Conservation (phyloP, 2,329 filamentous ascomycete genomes). For the Teratosphaeria gauchensis region DNA sequence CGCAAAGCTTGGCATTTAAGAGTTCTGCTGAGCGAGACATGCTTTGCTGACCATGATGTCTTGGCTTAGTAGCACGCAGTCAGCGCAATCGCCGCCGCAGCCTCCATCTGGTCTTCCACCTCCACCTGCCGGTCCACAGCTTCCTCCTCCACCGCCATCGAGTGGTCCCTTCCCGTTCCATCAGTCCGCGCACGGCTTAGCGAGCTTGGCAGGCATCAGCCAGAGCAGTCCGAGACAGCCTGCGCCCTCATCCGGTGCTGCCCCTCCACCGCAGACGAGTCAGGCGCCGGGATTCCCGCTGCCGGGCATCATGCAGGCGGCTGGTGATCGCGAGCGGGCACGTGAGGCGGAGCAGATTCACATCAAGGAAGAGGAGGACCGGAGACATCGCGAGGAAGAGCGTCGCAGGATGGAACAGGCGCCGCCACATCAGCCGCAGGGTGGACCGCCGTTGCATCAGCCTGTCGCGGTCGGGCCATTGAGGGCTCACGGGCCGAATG, state of each 20-base stretch:
- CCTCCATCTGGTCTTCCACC: slow-evolving; percentile 22
- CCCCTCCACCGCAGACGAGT: slow-evolving; percentile 23
- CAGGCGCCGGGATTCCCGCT: slow-evolving; percentile 28
- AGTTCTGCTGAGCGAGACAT: not conserved
- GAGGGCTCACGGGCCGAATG: slow-evolving; percentile 88
- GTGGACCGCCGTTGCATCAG: slow-evolving; percentile 78
- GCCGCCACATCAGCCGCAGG: slow-evolving; percentile 76
- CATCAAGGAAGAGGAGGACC: slow-evolving; percentile 52
- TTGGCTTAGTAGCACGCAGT: slow-evolving; percentile 9
- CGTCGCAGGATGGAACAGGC: slow-evolving; percentile 59
- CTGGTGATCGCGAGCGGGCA: slow-evolving; percentile 37
- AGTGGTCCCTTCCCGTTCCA: slow-evolving; percentile 32
- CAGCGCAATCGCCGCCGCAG: slow-evolving; percentile 25
- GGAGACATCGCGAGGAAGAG: slow-evolving; percentile 52
- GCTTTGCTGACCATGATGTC: slow-evolving; percentile 2
- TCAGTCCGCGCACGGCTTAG: slow-evolving; percentile 35
- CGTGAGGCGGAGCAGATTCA: slow-evolving; percentile 45
- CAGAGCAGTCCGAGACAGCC: slow-evolving; percentile 34
- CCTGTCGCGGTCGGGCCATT: slow-evolving; percentile 70
- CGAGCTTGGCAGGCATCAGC: slow-evolving; percentile 34
- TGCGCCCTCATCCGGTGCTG: slow-evolving; percentile 16
- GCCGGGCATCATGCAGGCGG: slow-evolving; percentile 36
- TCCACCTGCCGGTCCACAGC: not conserved
- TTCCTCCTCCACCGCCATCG: slow-evolving; percentile 23
- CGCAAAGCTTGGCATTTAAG: too few relatives aligned